Base-by-base conservation (phyloP, 1,139 yeast species). In the Saccharomyces uvarum region DNA sequence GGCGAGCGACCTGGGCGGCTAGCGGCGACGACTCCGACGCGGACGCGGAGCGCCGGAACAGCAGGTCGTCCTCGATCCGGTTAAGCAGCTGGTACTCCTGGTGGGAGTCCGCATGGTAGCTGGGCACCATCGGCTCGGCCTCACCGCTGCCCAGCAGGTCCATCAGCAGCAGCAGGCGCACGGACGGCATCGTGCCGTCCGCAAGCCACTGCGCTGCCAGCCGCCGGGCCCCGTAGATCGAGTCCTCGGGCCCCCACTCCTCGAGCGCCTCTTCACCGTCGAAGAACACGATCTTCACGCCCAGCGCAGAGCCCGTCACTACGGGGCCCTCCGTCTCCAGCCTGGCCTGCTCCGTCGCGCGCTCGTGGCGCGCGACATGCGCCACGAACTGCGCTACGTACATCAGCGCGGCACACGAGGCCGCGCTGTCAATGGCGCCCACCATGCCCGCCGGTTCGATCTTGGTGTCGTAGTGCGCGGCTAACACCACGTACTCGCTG, bases 181-280 rank as follows among this genome's bases (percentile, higher is more conserved):
- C 73, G 7, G 60, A 53, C 1, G 53, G 51, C 26, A 68, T 54
- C 3, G 59, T 27, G 1, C 64, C 67, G 2, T 61, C 58, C 2
- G 55, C 47, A 2, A 64, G 64, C 80, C 80, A 75, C 49, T 62
- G 57, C 1, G 63, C 58, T 0, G 82, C 83, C 42, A 80, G 63
- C 57, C 77, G 78, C 19, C 77, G 72, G 0, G 85, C 76, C 0
- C 85, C 86, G 61, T 81, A 81, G 2, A 79, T 70, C 0, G 84
- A 80, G 58, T 81, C 85, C 0, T 69, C 63, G 8, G 70, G 72
- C 0, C 76, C 64, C 86, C 86, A 81, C 16, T 70, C 64, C 2
- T 69, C 68, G 27, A 79, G 61, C 0, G 86, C 84, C 60, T 81
- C 85, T 60, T 81, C 85, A 2, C 86, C 85, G 59, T 81, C 85